These are phyloP conservation scores for Apium graveolens DNA, from an alignment of 129 eudicot genomes.

Conservation along the genomic window DNA sequence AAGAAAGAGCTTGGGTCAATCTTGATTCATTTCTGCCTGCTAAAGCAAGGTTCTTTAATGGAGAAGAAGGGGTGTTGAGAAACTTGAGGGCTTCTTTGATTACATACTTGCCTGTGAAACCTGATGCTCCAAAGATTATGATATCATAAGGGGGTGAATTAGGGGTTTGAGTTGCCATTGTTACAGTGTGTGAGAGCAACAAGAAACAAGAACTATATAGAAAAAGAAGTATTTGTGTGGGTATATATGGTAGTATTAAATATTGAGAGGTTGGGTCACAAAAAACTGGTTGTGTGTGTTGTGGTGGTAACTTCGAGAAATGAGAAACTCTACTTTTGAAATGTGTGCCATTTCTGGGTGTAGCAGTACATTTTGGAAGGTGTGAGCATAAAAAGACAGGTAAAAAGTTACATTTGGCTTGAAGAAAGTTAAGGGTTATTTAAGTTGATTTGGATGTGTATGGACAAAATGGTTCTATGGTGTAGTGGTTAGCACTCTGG, in stretches of 20 bases:
- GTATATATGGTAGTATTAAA: neutral
- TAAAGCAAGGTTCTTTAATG: constrained; percentile 63
- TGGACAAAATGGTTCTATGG: constrained; percentile 61
- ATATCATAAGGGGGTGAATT: constrained; percentile 38
- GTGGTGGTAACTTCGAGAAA: neutral
- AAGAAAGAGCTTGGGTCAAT: constrained; percentile 49
- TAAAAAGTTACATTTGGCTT: neutral
- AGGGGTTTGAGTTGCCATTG: neutral
- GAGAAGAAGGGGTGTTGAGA: constrained; percentile 49
- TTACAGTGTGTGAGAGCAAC: neutral
- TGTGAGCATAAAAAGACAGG: neutral
- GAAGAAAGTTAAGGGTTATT: accelerated
- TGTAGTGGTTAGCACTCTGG: constrained; percentile 99
- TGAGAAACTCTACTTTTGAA: neutral
- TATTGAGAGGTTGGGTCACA: neutral
- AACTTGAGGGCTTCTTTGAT: constrained; percentile 79
- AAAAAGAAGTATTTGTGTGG: neutral
- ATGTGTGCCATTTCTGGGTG: neutral
- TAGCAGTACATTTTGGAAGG: neutral
- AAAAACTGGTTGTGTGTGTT: neutral
- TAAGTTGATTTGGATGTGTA: too few relatives aligned
- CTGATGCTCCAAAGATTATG: constrained; percentile 81
- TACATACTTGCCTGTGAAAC: constrained; percentile 88
- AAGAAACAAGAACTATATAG: neutral
- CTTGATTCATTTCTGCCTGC: constrained; percentile 66